phyloP scores from a whole-genome alignment of 2,329 filamentous ascomycete species.

The Neurospora sp. region DNA sequence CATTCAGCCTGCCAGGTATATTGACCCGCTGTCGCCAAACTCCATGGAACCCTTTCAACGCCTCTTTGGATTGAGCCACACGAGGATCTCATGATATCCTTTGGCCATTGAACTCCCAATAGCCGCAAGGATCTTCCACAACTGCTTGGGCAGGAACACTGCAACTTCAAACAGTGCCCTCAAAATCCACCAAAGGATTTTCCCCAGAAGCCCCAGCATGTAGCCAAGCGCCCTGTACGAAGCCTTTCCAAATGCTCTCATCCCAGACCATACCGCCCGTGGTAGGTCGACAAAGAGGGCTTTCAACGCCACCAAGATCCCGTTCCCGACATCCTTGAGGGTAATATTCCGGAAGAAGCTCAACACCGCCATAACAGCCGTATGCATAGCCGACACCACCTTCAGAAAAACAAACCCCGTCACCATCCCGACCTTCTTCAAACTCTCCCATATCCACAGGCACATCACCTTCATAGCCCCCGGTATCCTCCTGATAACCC shows the following conservation, averaged over 20 bases:
- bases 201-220: slow-evolving; percentile 23
- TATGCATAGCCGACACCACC: slow-evolving; percentile 27
- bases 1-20: neutral
- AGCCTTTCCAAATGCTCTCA: slow-evolving; percentile 16
- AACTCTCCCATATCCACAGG: slow-evolving; percentile 22
- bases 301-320: slow-evolving; percentile 20
- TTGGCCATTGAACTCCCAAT: slow-evolving; percentile 22
- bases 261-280: slow-evolving; percentile 16
- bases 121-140: slow-evolving; percentile 23
- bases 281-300: slow-evolving; percentile 20
- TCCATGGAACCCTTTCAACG: neutral
- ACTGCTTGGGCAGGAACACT: slow-evolving; percentile 24
- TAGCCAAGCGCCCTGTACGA: slow-evolving; percentile 20
- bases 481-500: slow-evolving; percentile 16
- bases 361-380: slow-evolving; percentile 23
- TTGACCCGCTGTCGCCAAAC: neutral
- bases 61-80: slow-evolving; percentile 28
- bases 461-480: slow-evolving; percentile 17
- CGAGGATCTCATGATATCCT: slow-evolving; percentile 25
- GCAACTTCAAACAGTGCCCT: slow-evolving; percentile 21
- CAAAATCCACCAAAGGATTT: slow-evolving; percentile 19
- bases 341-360: slow-evolving; percentile 27
- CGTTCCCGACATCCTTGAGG: slow-evolving; percentile 29
- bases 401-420: slow-evolving; percentile 18
- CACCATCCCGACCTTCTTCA: slow-evolving; percentile 19